A percentile compares a stretch with the other conserved stretches of the same genome.
phyloP scores from a whole-genome alignment of 2,329 filamentous ascomycete genomes.

The Xylaria digitata region DNA sequence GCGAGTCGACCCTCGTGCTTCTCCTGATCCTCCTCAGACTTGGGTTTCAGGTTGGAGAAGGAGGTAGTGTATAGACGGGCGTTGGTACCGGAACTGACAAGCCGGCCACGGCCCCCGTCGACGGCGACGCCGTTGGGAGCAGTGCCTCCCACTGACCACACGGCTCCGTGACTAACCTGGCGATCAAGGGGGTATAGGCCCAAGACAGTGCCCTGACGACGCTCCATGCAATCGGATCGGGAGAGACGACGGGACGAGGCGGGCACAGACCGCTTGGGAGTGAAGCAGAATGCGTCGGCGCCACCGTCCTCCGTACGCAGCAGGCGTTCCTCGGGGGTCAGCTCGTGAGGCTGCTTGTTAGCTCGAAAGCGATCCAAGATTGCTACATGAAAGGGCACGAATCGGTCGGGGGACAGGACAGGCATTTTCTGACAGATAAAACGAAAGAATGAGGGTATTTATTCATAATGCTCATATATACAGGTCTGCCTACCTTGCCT shows the following conservation, averaged over 20 bases:
- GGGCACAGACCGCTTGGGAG: conserved; percentile 47
- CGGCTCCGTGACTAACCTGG: conserved; percentile 72
- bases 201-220: conserved; percentile 47
- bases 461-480: conserved; percentile 40
- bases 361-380: conserved; percentile 59
- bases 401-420: conserved; percentile 58
- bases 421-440: conserved; percentile 44
- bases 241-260: conserved; percentile 44
- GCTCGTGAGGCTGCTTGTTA: conserved; percentile 55
- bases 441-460: conserved; percentile 46
- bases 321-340: conserved; percentile 59
- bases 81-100: conserved; percentile 76
- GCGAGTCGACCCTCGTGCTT: conserved; percentile 81
- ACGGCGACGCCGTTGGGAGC: conserved; percentile 63
- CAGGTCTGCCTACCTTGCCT: conserved; percentile 36
- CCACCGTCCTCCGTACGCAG: conserved; percentile 56
- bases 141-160: conserved; percentile 83
- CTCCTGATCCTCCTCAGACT: conserved; percentile 69
- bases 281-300: conserved; percentile 57
- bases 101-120: conserved; percentile 71
- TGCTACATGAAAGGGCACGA: conserved; percentile 59
- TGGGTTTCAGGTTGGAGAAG: conserved; percentile 57
- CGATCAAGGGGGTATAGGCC: conserved; percentile 50
- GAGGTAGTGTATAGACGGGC: conserved; percentile 72
- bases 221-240: conserved; percentile 47